Percentiles rank a stretch among this genome's conserved stretches.
These are phyloP conservation scores for Kodamaea sp. DNA, from an alignment of 1,139 yeast species.

Conservation along the genomic window DNA sequence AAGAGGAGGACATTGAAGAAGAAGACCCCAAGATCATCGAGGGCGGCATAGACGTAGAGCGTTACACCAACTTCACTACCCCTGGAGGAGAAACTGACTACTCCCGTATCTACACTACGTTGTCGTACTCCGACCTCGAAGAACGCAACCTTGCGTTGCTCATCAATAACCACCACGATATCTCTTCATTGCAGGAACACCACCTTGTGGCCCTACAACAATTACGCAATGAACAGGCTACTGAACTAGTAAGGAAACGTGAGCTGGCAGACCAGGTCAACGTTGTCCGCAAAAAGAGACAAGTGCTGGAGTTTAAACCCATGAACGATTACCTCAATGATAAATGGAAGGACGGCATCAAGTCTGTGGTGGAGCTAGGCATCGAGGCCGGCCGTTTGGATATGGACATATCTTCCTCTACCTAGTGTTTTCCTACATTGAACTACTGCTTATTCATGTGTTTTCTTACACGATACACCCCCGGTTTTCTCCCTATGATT, in stretches of 20 bases:
- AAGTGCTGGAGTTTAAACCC: slow-evolving; percentile 35
- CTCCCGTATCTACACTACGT: slow-evolving; percentile 31
- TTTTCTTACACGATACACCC: no score
- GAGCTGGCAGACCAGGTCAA: slow-evolving; percentile 31
- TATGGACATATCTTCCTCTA: slow-evolving; percentile 2
- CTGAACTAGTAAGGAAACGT: slow-evolving; percentile 29
- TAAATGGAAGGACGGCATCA: slow-evolving; percentile 44
- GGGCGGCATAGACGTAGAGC: slow-evolving; percentile 31
- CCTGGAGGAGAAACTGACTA: slow-evolving; percentile 14
- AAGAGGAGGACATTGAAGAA: slow-evolving; percentile 26
- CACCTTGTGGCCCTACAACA: slow-evolving; percentile 21
- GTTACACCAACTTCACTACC: slow-evolving; percentile 26
- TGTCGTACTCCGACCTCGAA: slow-evolving; percentile 33
- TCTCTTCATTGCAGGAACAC: slow-evolving; percentile 18
- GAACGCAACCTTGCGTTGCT: slow-evolving; percentile 29
- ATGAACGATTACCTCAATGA: slow-evolving; percentile 35
- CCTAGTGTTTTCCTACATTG: no score
- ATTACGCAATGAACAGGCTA: slow-evolving; percentile 18
- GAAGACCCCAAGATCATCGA: slow-evolving; percentile 17
- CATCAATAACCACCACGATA: slow-evolving; percentile 21
- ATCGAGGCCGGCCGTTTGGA: slow-evolving; percentile 28
- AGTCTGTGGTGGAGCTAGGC: slow-evolving; percentile 37
- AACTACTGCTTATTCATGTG: no score
- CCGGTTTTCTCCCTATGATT: no score
- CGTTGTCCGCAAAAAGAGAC: slow-evolving; percentile 33